Base-by-base conservation (phyloP, 108 stramenopile genomes). In the Schizochytrium sp. region DNA sequence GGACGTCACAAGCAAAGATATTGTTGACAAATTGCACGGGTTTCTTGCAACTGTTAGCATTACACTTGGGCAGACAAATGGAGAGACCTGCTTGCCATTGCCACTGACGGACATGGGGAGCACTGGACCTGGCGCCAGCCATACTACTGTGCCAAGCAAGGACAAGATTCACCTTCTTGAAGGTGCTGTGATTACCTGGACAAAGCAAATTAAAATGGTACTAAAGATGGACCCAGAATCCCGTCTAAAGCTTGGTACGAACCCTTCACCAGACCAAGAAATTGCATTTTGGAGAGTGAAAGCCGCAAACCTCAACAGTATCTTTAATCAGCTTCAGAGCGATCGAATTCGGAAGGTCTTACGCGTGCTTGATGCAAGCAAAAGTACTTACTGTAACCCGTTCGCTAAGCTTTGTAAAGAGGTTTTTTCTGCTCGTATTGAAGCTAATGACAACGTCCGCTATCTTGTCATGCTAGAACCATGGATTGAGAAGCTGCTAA, bases 361-460 rank as follows among this genome's bases (percentile, higher is more conserved):
- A 41, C 72, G 95, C 46, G 94, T 94, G 44, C 88, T 97, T 40
- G 96, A 97, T 41, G 89, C 93, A 87, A 91, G 95, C 38, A 94
- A 96, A 72, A 95, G 95, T 47, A 97, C 97, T 8, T 97, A 97
- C 92, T 97, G 95, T 93, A 90, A 92, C 53, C 90, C 96, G n/a
- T 97, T 97, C 91, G 94, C 95, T 7, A 91, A 95, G 55, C 90
- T 97, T 56, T 97, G 96, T 95, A 96, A 95, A 88, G 96, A 96
- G 72, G 95, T 96, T 17, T 96, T 94, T 61, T 91, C 94, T 3
- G 96, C 96, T 53, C 95, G 96, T 8, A 61, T 94, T 45, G 97
- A 97, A 92, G 96, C 97, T 15, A 96, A 96, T 83, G 96, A 97
- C 91, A 97, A 97, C 89, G 92, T 94, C 87, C 96, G 95, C 93